Evolutionary conservation across 2,329 filamentous ascomycete species (phyloP), one percentile per base, ranked within the genome.

Genomic region (Aspergillus udagawae): DNA sequence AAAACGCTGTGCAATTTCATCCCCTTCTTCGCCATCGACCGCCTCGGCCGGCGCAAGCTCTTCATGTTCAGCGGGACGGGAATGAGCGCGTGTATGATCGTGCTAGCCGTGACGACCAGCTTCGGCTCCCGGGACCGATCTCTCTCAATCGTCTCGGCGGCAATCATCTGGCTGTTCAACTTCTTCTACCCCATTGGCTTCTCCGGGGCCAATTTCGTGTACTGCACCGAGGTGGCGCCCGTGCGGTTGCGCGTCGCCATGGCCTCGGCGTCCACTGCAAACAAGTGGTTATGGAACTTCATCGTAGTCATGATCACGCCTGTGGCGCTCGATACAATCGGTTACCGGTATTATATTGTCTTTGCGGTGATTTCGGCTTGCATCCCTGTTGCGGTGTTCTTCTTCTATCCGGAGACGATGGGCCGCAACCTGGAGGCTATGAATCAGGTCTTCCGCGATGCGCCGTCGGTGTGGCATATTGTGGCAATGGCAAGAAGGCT

Each of bases 401-500:
- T 80, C 72, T 77, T 80, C 69, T 77, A 81, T 56, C 75, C 75
- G 1, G 77, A 79, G 60, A 75, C 77, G 0, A 68, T 69, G 14
- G 71, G 70, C 42, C 66, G 66, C 21, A 68, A 67, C 20, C 63
- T 73, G 28, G 71, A 74, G 29, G 29, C 29, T 12, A 32, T 32
- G 55, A 61, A 49, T n/a, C 23, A 35, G 20, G 51, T 41, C 4
- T 20, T 28, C 14, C 25, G 60, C n/a, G 60, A 63, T 14, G 60
- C 60, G 1, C 44, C 52, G 8, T 41, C 35, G 4, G 14, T 21
- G 20, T 45, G 51, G 35, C 51, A 47, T 28, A 45, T 53, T 23
- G 51, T 53, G 2, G 51, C 32, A 5, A 45, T 32, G 51, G 51
- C 51, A 6, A 53, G 25, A 20, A 45, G 21, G 17, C 51, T 53